Conservation (phyloP, 495 filamentous ascomycete genomes). For the Chaetomidium leptoderma region DNA sequence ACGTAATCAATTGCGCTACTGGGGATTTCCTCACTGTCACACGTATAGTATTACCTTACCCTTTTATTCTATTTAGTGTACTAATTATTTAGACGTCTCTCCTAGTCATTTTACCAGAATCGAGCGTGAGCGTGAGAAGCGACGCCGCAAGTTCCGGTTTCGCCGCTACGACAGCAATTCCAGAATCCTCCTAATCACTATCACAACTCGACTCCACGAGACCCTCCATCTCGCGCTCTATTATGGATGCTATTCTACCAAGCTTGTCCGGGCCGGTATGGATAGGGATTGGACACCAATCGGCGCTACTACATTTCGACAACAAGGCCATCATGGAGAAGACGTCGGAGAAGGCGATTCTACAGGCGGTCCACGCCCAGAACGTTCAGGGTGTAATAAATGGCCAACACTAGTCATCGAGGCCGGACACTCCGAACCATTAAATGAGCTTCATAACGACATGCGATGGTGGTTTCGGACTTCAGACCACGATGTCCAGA, state of each 20-base stretch:
- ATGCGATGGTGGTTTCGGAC: conserved; percentile 34
- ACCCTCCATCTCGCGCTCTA: conserved; percentile 18
- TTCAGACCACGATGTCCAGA: conserved; percentile 31
- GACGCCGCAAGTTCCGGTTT: conserved; percentile 22
- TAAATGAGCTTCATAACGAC: conserved; percentile 21
- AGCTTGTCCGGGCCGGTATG: conserved; percentile 15
- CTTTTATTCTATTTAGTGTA: background rate
- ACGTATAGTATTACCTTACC: background rate
- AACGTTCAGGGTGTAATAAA: conserved; percentile 16
- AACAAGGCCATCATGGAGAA: conserved; percentile 21
- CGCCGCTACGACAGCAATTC: conserved; percentile 20
- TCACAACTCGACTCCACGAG: conserved; percentile 23
- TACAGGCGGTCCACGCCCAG: conserved; percentile 22
- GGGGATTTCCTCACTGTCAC: background rate
- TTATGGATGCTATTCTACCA: background rate
- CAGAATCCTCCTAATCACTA: conserved; percentile 19
- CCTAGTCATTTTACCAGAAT: conserved; percentile 15
- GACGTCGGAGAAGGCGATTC: conserved; percentile 23
- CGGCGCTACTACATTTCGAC: conserved; percentile 13
- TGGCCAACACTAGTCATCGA: conserved; percentile 38
- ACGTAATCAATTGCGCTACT: background rate
- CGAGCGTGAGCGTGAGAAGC: conserved; percentile 17
- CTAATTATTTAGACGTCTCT: conserved; percentile 10
- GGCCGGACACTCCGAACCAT: conserved; percentile 29
- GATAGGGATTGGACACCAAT: conserved; percentile 10